Conservation (phyloP, 345 rosid species). For the Corchorus capsularis region DNA sequence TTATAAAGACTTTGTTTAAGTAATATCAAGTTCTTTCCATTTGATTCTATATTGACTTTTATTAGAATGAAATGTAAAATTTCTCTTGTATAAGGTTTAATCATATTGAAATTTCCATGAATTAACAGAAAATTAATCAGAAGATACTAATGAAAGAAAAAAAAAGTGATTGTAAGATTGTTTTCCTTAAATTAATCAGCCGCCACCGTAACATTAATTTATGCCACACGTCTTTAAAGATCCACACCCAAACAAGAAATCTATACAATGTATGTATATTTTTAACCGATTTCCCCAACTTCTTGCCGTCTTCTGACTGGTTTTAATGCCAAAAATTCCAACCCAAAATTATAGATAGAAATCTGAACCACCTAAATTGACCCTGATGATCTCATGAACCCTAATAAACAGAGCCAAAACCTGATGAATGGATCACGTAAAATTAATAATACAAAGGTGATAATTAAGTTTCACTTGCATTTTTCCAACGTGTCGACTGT, state of each 20-base stretch:
- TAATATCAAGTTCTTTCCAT: no score
- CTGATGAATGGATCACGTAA: neutral
- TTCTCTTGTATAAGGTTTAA: no score
- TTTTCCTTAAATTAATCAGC: neutral
- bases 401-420: neutral
- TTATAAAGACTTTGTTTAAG: no score
- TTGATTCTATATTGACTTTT: no score
- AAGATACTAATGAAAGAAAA: no score
- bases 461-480: neutral
- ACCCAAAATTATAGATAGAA: neutral
- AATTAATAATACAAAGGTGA: neutral
- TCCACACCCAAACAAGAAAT: neutral
- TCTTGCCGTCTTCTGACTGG: neutral
- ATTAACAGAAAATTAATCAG: no score
- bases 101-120: no score
- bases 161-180: no score
- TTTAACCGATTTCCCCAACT: neutral
- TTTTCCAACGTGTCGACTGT: neutral
- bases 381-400: neutral
- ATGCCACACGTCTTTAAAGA: neutral
- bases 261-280: neutral
- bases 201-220: neutral
- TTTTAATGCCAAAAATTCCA: neutral
- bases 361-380: constrained; percentile 11
- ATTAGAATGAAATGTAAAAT: no score